Evolutionary conservation across 2,329 filamentous ascomycete species (phyloP), one percentile per base, ranked within the genome.

Genomic region (Fusarium austroafricanum): DNA sequence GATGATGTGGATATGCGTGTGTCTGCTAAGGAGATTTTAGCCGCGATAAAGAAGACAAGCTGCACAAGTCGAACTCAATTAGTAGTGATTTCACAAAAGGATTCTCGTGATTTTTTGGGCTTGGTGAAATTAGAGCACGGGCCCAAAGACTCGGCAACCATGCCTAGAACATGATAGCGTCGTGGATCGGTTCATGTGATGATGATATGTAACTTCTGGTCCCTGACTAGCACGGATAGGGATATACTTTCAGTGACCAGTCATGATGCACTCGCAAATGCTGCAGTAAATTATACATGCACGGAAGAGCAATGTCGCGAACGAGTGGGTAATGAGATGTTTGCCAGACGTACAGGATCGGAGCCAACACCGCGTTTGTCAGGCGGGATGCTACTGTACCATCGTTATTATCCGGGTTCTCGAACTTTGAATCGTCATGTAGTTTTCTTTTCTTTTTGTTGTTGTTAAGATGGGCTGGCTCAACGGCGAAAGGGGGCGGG

Each of bases 161-260:
- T 67, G 44, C 67, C 67, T 29, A 54, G 54, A 65, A 14, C 10
- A 60, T 21, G 37, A 49, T 61, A 54, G 59, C 42, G 57, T 20
- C 15, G 26, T 38, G 38, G 57, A 55, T 62, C 49, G 49, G 49
- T 56, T 62, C 59, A 62, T 62, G 59, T 62, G 59, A 62, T 62
- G 42, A 62, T 62, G 46, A 45, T 43, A 46, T 61, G 57, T 56
- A 46, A 56, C 37, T 20, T 62, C 20, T 47, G 20, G 63, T 66
- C 62, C 63, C 63, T 66, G 63, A 66, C 63, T 66, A 66, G 63
- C 31, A 57, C 62, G 37, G 31, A 62, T 62, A 38, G 11, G 57
- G 57, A 62, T 38, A 62, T 18, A 44, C 39, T 12, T 31, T 14
- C 29, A 31, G 12, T 12, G 31, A 17, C 59, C 60, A 63, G 54